phyloP scores from a whole-genome alignment of 1,284 basidiomycete species.

The Caloboletus inedulis region DNA sequence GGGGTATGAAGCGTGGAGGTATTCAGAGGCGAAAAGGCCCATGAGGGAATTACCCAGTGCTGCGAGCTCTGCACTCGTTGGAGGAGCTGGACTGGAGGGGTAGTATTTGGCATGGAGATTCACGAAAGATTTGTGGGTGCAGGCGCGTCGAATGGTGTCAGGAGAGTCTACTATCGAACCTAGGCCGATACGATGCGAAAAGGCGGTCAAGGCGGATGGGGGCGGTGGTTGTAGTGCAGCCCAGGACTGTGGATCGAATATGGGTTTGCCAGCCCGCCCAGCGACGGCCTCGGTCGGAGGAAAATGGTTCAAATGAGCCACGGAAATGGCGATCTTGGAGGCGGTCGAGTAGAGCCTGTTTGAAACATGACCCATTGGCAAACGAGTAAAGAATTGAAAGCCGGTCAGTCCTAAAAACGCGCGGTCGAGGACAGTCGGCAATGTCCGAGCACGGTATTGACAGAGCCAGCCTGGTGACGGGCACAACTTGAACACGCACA shows the following conservation, averaged over 20 bases:
- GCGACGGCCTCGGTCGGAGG: constrained; percentile 61
- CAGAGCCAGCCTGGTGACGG: background rate
- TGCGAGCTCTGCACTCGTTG: constrained; percentile 77
- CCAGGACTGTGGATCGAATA: constrained; percentile 66
- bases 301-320: constrained; percentile 51
- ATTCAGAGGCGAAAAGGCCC: constrained; percentile 89
- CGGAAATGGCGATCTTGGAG: constrained; percentile 54
- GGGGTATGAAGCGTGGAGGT: constrained; percentile 80
- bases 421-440: constrained; percentile 15
- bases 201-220: constrained; percentile 66
- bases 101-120: constrained; percentile 52
- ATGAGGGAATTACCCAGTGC: constrained; percentile 86
- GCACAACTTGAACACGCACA: constrained; percentile 33
- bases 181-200: constrained; percentile 73
- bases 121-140: constrained; percentile 79
- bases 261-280: constrained; percentile 27
- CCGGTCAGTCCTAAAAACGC: background rate
- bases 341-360: constrained; percentile 57
- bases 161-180: constrained; percentile 47
- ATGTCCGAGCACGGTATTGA: constrained; percentile 17
- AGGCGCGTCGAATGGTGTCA: constrained; percentile 63
- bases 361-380: constrained; percentile 54
- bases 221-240: constrained; percentile 71
- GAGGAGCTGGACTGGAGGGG: constrained; percentile 50
- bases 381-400: background rate